Evolutionary conservation across 2,329 filamentous ascomycete genomes (phyloP).

Genomic region (Sclerotinia minor): DNA sequence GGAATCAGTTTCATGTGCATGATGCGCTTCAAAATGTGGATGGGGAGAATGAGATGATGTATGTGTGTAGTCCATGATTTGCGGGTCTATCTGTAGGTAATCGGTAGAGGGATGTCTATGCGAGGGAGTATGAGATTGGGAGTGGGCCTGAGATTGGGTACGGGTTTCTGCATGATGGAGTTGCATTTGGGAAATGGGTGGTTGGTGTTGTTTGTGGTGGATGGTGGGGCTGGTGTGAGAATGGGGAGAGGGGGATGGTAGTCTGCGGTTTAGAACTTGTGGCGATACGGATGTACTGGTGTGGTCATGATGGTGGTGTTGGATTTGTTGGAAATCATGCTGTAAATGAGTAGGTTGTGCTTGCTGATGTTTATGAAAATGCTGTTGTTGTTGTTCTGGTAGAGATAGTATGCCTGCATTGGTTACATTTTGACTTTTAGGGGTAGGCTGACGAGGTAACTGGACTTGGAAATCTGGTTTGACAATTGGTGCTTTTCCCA

Average conservation of each 20-base stretch:
- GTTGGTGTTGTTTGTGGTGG: constrained; percentile 22
- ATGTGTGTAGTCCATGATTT: constrained; percentile 54
- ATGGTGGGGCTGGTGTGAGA: constrained; percentile 14
- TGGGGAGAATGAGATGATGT: constrained; percentile 19
- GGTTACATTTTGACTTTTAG: constrained; percentile 24
- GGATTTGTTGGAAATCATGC: constrained; percentile 19
- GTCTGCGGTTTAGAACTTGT: constrained; percentile 38
- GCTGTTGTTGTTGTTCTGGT: constrained; percentile 25
- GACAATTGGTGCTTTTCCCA: constrained; percentile 56
- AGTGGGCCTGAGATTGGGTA: constrained; percentile 3
- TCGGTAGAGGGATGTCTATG: constrained; percentile 24
- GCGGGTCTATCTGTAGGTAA: constrained; percentile 57
- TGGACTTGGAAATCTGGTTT: constrained; percentile 30
- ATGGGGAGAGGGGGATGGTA: constrained; percentile 31
- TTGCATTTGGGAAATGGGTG: constrained; percentile 24
- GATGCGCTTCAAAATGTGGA: constrained; percentile 25
- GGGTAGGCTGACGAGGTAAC: constrained; percentile 23
- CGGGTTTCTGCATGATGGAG: constrained; percentile 21
- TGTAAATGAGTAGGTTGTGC: constrained; percentile 13
- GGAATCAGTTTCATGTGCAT: constrained; percentile 29
- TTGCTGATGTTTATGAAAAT: neutral
- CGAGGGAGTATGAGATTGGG: neutral
- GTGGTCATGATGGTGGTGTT: constrained; percentile 26
- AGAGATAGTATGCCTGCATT: constrained; percentile 36
- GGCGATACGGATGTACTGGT: constrained; percentile 37